phyloP scores from a whole-genome alignment of 2,329 filamentous ascomycete species.

The Ceratocystis albifundus region DNA sequence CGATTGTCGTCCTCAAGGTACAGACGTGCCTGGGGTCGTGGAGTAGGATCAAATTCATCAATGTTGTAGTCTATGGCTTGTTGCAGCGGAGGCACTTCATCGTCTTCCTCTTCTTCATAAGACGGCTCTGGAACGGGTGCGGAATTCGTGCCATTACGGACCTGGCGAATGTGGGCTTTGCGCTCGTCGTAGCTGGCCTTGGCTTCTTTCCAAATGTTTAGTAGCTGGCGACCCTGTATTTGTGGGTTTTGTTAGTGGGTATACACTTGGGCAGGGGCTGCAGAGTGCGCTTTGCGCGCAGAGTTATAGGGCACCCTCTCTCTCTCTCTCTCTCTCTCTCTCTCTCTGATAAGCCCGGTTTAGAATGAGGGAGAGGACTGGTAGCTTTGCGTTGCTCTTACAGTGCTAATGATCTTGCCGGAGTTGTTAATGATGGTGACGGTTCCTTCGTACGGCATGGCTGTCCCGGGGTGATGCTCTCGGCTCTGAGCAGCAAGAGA shows the following conservation, averaged over 20 bases:
- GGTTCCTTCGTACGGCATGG: conserved; percentile 50
- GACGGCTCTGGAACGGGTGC: conserved; percentile 14
- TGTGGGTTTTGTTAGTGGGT: conserved; percentile 11
- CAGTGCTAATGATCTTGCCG: conserved; percentile 80
- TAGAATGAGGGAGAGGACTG: neutral
- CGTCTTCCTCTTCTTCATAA: conserved; percentile 22
- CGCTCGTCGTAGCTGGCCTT: conserved; percentile 78
- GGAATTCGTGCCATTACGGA: conserved; percentile 32
- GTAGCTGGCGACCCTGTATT: conserved; percentile 70
- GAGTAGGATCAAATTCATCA: conserved; percentile 26
- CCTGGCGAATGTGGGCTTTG: conserved; percentile 67
- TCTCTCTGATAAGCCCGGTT: neutral
- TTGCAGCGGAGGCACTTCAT: conserved; percentile 24
- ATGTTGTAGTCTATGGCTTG: conserved; percentile 28
- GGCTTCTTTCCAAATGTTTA: conserved; percentile 85
- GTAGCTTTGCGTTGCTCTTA: conserved; percentile 35
- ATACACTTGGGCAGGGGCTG: too few relatives aligned
- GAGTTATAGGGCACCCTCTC: too few relatives aligned
- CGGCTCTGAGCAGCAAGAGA: conserved; percentile 8
- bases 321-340: too few relatives aligned
- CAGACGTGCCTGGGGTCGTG: conserved; percentile 18
- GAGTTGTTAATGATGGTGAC: conserved; percentile 84
- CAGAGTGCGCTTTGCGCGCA: too few relatives aligned
- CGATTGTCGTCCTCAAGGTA: conserved; percentile 32
- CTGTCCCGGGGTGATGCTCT: conserved; percentile 9